Conservation (phyloP, 352 stramenopile genomes). For the Globisporangium mamillatum region DNA sequence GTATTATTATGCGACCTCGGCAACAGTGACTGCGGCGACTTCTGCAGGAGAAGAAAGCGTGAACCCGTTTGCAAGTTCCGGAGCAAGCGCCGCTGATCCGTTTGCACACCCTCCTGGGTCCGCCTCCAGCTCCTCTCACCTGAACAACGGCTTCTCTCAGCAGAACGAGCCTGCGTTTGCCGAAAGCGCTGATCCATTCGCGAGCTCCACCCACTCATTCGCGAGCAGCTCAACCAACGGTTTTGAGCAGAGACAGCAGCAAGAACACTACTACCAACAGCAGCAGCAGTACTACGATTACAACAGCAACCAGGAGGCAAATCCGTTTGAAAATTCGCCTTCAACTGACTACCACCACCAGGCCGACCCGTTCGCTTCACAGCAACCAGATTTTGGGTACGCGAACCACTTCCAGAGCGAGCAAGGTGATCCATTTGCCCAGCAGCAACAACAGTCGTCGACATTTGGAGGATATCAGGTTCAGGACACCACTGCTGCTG, state of each 20-base stretch:
- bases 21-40: neutral
- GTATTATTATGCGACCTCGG: neutral
- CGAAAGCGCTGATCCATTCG: neutral
- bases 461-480: slow-evolving; percentile 5
- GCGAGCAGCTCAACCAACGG: neutral
- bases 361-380: slow-evolving; percentile 20
- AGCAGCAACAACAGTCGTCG: neutral
- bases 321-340: slow-evolving; percentile 1
- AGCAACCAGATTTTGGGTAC: slow-evolving; percentile 3
- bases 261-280: slow-evolving; percentile 1
- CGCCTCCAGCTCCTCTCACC: neutral
- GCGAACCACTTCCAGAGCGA: neutral
- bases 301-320: slow-evolving; percentile 3
- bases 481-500: neutral
- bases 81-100: neutral
- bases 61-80: neutral
- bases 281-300: slow-evolving; percentile 7
- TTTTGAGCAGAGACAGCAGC: slow-evolving; percentile 6
- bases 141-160: slow-evolving; percentile 8
- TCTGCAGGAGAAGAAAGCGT: neutral
- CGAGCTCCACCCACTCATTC: neutral
- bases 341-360: neutral
- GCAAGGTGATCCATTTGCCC: slow-evolving; percentile 7
- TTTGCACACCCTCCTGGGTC: slow-evolving; percentile 4
- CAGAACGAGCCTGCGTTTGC: neutral